Base-by-base conservation (phyloP, 192 early-diverging fungal genomes). In the Backusella morwellensis region DNA sequence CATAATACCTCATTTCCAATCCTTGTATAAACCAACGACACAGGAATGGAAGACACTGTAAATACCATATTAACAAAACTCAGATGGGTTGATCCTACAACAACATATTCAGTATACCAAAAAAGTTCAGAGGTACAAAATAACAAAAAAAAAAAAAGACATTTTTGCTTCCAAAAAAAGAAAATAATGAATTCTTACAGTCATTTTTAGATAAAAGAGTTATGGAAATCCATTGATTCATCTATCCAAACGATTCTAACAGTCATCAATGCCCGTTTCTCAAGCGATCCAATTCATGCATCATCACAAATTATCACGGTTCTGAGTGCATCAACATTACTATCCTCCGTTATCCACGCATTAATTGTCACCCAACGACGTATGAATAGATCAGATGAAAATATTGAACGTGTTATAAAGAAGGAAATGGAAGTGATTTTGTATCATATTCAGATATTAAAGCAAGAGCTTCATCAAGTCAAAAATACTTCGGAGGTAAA, bases 221-320 rank as follows among this genome's bases (percentile, higher is more conserved):
- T 72, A 72, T 72, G 70, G 70, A 72, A 47, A 42, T 72, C 70
- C 14, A 44, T 72, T 3, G 70, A 41, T 15, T 72, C 70, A 47
- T 72, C 70, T 32, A 72, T 72, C 29, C n/a, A 72, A 47, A 50
- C 23, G 14, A 72, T 72, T 12, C 70, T 72, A 4, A 47, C 70
- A 29, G 56, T 63, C 23, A 63, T 63, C 9, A 63, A 63, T 26
- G 19, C 70, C 1, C 35, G n/a, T 15, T 23, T 50, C 42, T 72
- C 41, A 34, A 50, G 21, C 8, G 38, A 74, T 63, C 35, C 73
- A 12, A 26, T 56, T 26, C 19, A 74, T 59, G 50, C 54, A 35
- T 40, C 52, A 4, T 66, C 59, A 34, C 66, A 75, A 35, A 66
- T 75, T 0, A 68, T 75, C 34, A 42, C 74, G 3, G 36, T 75